Conservation (phyloP, 2,329 filamentous ascomycete species). For the Fusarium chaquense region DNA sequence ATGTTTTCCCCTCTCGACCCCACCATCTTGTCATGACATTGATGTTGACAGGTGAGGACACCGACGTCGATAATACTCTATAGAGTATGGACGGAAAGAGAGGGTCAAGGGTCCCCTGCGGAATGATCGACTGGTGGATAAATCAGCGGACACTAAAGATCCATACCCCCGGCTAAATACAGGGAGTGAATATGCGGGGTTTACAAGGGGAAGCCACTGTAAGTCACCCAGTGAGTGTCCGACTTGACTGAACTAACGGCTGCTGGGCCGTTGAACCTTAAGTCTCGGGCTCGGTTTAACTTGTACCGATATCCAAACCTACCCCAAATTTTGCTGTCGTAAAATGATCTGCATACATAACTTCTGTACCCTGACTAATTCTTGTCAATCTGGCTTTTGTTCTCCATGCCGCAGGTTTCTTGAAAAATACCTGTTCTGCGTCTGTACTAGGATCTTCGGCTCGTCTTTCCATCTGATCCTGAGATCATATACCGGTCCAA, state of each 20-base stretch:
- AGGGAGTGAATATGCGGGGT: conserved; percentile 26
- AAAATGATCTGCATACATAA: background rate
- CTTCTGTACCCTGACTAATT: background rate
- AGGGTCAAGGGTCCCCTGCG: conserved; percentile 13
- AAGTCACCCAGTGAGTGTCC: background rate
- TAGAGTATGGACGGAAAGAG: background rate
- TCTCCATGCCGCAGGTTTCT: background rate
- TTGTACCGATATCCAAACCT: conserved; percentile 5
- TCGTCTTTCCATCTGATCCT: conserved; percentile 35
- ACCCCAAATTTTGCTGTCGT: background rate
- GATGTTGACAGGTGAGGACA: conserved; percentile 11
- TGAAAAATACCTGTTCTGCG: background rate
- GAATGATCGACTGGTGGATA: conserved; percentile 35
- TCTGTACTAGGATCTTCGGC: conserved; percentile 44
- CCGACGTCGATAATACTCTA: conserved; percentile 3
- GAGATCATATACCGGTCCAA: conserved; percentile 6
- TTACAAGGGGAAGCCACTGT: conserved; percentile 7
- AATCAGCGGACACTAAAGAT: conserved; percentile 18
- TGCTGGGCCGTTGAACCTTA: conserved; percentile 1
- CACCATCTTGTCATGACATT: conserved; percentile 39
- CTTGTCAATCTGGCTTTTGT: background rate
- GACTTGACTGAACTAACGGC: background rate
- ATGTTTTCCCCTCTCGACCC: conserved; percentile 42
- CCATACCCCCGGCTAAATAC: conserved; percentile 40
- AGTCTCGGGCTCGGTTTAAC: conserved; percentile 1